Base-by-base conservation (phyloP, 1,284 basidiomycete genomes). In the Malassezia psittaci region DNA sequence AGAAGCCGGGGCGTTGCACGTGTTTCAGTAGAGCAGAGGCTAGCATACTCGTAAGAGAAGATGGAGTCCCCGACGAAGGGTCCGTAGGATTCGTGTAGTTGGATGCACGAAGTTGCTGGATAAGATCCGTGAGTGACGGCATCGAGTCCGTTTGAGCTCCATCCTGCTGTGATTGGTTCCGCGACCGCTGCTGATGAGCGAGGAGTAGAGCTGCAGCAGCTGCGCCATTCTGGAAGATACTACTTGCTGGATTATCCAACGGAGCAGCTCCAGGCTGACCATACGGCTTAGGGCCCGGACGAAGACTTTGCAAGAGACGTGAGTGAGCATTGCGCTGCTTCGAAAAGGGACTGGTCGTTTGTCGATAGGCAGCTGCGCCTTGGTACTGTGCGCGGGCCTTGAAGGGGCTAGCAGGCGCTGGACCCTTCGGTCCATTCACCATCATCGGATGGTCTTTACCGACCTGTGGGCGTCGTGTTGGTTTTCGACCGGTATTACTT, bases 401-500 rank as follows among this genome's bases (percentile, higher is more conserved):
- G 54, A 54, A 64, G 35, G 66, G 66, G 39, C 59, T 64, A 8
- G 66, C 64, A 5, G 65, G 59, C 34, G 65, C 64, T 13, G 63
- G 64, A 39, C 64, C 66, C 33, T 66, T 67, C 48, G 63, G 66
- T 18, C 66, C 64, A 11, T 64, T 60, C 18, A 63, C 63, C 51
- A 67, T 61, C 66, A 67, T 67, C 12, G 66, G 66, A 51, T 67
- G 66, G 42, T 67, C 64, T 35, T 62, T 55, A 15, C 63, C 66
- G 18, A 66, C 62, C 48, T 66, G 64, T 7, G 63, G 64, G 19
- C 66, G 55, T 36, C 63, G 57, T 15, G 64, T 66, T 3, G 66
- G 66, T 58, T 64, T 66, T 7, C 65, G 54, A 16, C 60, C 63
- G 15, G 60, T 62, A 47, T 56, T 64, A 36, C 62, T 65, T 13